These are phyloP conservation scores for Nicotiana tomentosiformis DNA, from an alignment of 257 asterid genomes.

Conservation along the genomic window DNA sequence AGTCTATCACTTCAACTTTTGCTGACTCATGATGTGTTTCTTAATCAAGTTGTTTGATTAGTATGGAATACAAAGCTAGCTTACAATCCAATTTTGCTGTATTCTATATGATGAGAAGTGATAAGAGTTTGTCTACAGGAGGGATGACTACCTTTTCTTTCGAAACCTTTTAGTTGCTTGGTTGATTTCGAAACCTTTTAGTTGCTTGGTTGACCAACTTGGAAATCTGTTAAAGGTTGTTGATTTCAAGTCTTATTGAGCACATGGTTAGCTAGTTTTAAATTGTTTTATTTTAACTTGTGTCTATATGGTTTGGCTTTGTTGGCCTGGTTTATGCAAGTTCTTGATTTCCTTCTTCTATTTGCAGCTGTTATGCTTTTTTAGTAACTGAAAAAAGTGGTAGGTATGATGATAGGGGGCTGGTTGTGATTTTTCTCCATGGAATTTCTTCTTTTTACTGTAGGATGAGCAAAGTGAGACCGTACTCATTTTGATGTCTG, in stretches of 20 bases:
- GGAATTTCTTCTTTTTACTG: background rate
- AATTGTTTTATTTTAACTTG: background rate
- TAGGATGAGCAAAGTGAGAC: background rate
- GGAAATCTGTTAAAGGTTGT: no score
- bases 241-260: no score
- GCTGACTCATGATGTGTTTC: background rate
- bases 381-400: background rate
- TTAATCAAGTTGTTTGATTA: background rate
- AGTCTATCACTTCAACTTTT: background rate
- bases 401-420: background rate
- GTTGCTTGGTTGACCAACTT: no score
- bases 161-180: no score
- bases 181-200: no score
- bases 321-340: background rate
- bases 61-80: background rate
- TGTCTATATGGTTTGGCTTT: background rate
- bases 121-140: background rate
- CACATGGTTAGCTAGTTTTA: background rate
- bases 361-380: background rate
- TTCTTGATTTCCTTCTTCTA: background rate
- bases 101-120: background rate
- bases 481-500: background rate
- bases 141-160: no score
- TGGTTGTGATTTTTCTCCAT: background rate
- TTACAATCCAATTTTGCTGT: background rate